Evolutionary conservation across 1,284 basidiomycete genomes (phyloP).

Genomic region (Clitocybe nebularis): DNA sequence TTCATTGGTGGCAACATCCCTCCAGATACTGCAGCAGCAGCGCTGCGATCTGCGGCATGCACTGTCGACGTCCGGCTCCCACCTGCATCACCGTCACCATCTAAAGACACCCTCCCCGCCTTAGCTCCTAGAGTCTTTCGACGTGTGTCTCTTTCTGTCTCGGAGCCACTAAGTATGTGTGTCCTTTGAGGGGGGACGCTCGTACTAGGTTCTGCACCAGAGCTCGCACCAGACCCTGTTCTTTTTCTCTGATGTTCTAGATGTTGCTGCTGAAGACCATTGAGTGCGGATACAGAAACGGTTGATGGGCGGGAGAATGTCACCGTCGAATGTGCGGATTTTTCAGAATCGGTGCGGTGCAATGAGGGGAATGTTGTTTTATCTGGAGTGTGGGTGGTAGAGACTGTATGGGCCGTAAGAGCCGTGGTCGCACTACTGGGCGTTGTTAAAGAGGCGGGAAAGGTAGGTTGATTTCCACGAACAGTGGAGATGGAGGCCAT

Average conservation of each 20-base stretch:
- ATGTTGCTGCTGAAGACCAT: slow-evolving; percentile 48
- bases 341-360: slow-evolving; percentile 40
- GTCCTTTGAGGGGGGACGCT: slow-evolving; percentile 22
- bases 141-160: slow-evolving; percentile 47
- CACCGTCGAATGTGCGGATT: slow-evolving; percentile 38
- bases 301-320: slow-evolving; percentile 62
- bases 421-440: slow-evolving; percentile 61
- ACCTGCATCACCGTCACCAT: slow-evolving; percentile 23
- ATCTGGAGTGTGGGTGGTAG: slow-evolving; percentile 34
- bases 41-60: slow-evolving; percentile 35
- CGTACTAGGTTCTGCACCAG: slow-evolving; percentile 19
- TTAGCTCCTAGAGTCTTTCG: slow-evolving; percentile 30
- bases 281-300: slow-evolving; percentile 49
- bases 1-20: slow-evolving; percentile 16
- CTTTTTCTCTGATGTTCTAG: slow-evolving; percentile 35
- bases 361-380: slow-evolving; percentile 34
- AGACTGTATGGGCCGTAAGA: slow-evolving; percentile 61
- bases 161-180: slow-evolving; percentile 41
- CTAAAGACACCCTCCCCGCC: slow-evolving; percentile 41
- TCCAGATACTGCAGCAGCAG: slow-evolving; percentile 22
- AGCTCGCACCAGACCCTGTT: slow-evolving; percentile 30
- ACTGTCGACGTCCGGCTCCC: slow-evolving; percentile 20
- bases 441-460: slow-evolving; percentile 39
- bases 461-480: slow-evolving; percentile 37
- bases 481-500: slow-evolving; percentile 38